A percentile compares a stretch with the other conserved stretches of the same genome.
Evolutionary conservation across 2,329 filamentous ascomycete genomes (phyloP).

Genomic region (Hypocreales sp.): DNA sequence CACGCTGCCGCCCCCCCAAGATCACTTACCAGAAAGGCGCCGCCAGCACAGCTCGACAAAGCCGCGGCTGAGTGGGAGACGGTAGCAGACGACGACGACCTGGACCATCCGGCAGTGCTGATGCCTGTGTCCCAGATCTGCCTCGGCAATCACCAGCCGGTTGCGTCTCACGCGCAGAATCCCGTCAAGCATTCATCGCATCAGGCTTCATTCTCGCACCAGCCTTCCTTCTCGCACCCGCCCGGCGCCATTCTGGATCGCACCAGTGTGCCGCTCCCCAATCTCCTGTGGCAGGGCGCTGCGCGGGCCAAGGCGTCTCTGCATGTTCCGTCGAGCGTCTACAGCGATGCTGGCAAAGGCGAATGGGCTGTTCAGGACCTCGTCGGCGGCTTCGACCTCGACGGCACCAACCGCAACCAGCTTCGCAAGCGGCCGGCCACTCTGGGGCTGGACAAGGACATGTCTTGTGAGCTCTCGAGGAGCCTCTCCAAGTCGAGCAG

Average conservation of each 20-base stretch:
- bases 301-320: neutral
- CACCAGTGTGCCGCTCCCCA: too few species aligned
- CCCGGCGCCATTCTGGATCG: too few species aligned
- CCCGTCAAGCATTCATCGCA: too few species aligned
- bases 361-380: neutral
- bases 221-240: too few species aligned
- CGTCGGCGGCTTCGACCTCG: neutral
- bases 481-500: constrained; percentile 15
- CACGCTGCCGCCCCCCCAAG: too few species aligned
- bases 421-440: neutral
- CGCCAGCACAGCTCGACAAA: too few species aligned
- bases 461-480: constrained; percentile 2
- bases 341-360: neutral
- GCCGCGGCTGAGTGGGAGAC: constrained; percentile 16
- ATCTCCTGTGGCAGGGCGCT: too few species aligned
- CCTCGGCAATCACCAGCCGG: too few species aligned
- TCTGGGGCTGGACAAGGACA: constrained; percentile 1
- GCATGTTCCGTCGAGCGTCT: constrained; percentile 1
- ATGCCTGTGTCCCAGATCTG: too few species aligned
- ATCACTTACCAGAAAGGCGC: too few species aligned
- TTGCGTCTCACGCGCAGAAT: too few species aligned
- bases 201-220: too few species aligned
- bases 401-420: neutral
- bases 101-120: constrained; percentile 1
- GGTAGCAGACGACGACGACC: constrained; percentile 11